phyloP scores from a whole-genome alignment of 805 yeast genomes.

The Suhomyces sp. region DNA sequence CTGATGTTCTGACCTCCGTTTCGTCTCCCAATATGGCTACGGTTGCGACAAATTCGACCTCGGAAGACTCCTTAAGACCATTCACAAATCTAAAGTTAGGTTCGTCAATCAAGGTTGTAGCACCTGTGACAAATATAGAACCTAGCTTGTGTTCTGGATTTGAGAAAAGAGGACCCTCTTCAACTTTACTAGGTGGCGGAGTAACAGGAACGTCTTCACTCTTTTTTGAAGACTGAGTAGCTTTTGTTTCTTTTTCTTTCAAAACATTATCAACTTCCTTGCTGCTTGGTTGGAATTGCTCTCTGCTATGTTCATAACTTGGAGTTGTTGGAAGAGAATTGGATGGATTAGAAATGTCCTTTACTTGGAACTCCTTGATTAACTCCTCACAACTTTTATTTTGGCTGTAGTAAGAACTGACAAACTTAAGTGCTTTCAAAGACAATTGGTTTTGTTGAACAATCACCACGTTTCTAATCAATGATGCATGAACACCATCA shows the following conservation, averaged over 20 bases:
- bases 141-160: too few relatives aligned
- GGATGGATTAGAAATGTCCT: too few relatives aligned
- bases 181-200: too few relatives aligned
- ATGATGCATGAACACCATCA: constrained; percentile 71
- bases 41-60: constrained; percentile 51
- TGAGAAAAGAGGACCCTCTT: too few relatives aligned
- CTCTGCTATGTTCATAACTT: too few relatives aligned
- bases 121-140: constrained; percentile 57
- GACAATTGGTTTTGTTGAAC: constrained; percentile 67
- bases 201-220: too few relatives aligned
- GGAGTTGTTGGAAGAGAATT: constrained; percentile 17
- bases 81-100: constrained; percentile 58
- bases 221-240: neutral
- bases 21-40: constrained; percentile 51
- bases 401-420: constrained; percentile 39
- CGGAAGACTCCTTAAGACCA: constrained; percentile 33
- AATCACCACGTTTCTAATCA: constrained; percentile 65
- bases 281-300: too few relatives aligned
- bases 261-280: too few relatives aligned
- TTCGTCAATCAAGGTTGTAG: constrained; percentile 68
- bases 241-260: too few relatives aligned
- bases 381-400: constrained; percentile 15
- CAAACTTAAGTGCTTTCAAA: constrained; percentile 53
- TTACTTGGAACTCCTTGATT: constrained; percentile 25
- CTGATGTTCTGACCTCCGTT: constrained; percentile 50